Evolutionary conservation across 805 yeast species (phyloP), one percentile per base, ranked within the genome.

Genomic region (Yarrowia sp.): DNA sequence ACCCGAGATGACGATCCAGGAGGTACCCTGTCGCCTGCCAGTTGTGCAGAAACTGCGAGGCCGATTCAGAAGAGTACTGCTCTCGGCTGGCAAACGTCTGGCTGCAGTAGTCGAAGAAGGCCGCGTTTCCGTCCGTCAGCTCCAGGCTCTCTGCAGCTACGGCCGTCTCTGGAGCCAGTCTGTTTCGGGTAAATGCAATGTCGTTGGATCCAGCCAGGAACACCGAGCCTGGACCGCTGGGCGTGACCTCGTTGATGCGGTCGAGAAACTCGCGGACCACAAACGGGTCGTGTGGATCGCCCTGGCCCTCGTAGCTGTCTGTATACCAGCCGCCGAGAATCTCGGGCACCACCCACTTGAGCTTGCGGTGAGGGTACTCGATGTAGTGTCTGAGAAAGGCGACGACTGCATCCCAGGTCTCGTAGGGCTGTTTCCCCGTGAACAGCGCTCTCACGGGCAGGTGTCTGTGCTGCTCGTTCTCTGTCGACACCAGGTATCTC

Each of bases 341-440:
- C 24, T 51, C 18, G 2, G 58, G 58, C 6, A 51, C 58, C 5
- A 51, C 58, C 58, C 58, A 51, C n/a, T 19, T n/a, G 13, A 51
- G 42, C 1, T 35, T 51, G 9, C 24, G 16, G n/a, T 55, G 61
- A 3, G 61, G 61, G 16, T 55, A 55, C 9, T 38, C 47, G 29
- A 38, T 47, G 21, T 38, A 55, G 10, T 38, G 61, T 13, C 61
- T 16, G 1, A 55, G 29, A 18, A 55, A 55, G 2, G 27, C 61
- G 2, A 38, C 46, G 27, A 55, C 61, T 1, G 61, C 47, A 8
- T 55, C 47, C 61, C 61, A 55, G 14, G 58, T 51, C 4, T 35
- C 42, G 21, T 51, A 51, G 2, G 58, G n/a, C 42, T 51, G 58
- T 14, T 35, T 33, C 1, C 32, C 58, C 4, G 41, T 49, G 14